These are phyloP conservation scores for Solanum hybrid DNA, from an alignment of 305 asterid genomes.

Conservation along the genomic window DNA sequence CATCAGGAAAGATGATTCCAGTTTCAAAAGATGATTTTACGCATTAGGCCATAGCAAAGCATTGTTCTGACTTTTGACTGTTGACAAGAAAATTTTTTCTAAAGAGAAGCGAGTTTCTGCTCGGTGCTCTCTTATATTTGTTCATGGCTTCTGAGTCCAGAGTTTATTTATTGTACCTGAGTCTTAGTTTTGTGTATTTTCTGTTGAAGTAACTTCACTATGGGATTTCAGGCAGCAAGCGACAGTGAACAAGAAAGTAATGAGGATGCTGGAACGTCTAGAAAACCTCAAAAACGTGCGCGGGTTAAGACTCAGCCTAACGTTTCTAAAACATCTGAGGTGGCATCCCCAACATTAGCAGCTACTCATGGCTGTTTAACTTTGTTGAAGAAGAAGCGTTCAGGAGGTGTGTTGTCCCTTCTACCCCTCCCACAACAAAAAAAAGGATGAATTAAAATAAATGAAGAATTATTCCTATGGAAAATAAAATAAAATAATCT, in stretches of 20 bases:
- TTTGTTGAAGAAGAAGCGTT: constrained; percentile 65
- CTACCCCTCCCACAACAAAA: not conserved
- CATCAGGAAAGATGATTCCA: not conserved
- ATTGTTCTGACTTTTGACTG: not conserved
- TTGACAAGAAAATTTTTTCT: not conserved
- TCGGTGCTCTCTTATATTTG: not conserved
- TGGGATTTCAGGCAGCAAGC: constrained; percentile 62
- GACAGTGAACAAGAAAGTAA: constrained; percentile 82
- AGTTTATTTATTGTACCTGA: not conserved
- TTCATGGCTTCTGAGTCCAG: not conserved
- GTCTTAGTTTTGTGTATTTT: not conserved
- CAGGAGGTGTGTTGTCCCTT: constrained; percentile 59
- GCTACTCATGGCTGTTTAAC: constrained; percentile 44
- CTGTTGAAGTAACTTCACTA: not conserved
- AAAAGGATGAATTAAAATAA: not conserved
- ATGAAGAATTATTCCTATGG: not conserved
- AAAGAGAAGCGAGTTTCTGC: not conserved
- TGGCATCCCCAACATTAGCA: constrained; percentile 33
- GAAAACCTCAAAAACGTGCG: constrained; percentile 69
- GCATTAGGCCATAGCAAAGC: not conserved
- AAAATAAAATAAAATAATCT: not conserved
- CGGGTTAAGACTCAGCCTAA: constrained; percentile 55
- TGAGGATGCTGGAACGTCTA: constrained; percentile 73
- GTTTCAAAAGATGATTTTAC: not conserved
- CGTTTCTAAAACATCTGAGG: constrained; percentile 37